A percentile compares a stretch with the other conserved stretches of the same genome.
These are phyloP conservation scores for Moesziomyces sp. DNA, from an alignment of 1,284 basidiomycete species.

Conservation along the genomic window DNA sequence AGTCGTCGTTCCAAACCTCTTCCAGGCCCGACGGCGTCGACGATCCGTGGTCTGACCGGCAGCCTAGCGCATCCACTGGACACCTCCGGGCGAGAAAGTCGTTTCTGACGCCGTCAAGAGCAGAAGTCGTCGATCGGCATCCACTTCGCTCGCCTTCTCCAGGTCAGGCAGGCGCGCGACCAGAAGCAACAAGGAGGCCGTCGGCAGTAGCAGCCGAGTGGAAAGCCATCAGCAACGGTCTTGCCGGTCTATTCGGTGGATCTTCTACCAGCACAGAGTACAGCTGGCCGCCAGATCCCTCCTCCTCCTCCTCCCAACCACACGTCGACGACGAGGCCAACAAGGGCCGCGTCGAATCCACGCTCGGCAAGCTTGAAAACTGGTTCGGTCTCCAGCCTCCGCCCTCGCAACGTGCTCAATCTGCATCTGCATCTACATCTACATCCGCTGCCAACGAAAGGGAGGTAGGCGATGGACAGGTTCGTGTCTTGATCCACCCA, in stretches of 20 bases:
- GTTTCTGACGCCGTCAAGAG: not conserved
- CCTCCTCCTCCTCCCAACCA: slow-evolving; percentile 5
- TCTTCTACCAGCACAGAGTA: slow-evolving; percentile 15
- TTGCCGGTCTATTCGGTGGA: slow-evolving; percentile 40
- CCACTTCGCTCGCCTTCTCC: slow-evolving; percentile 44
- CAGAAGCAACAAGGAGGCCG: slow-evolving; percentile 13
- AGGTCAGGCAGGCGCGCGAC: slow-evolving; percentile 3
- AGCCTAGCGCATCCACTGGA: too few relatives aligned
- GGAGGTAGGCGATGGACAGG: slow-evolving; percentile 6
- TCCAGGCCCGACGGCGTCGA: slow-evolving; percentile 3
- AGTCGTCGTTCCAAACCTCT: too few relatives aligned
- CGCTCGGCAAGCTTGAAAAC: slow-evolving; percentile 54
- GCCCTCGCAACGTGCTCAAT: slow-evolving; percentile 12
- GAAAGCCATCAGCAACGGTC: slow-evolving; percentile 41
- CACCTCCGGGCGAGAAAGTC: too few relatives aligned
- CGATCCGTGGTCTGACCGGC: too few relatives aligned
- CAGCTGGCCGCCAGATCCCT: slow-evolving; percentile 43
- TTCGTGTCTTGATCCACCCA: slow-evolving; percentile 62
- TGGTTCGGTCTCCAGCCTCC: slow-evolving; percentile 56
- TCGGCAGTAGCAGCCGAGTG: slow-evolving; percentile 43
- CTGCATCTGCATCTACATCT: not conserved
- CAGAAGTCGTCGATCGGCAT: slow-evolving; percentile 23
- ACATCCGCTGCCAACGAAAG: not conserved
- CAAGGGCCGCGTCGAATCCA: slow-evolving; percentile 44
- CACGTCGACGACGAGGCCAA: slow-evolving; percentile 15